These are phyloP conservation scores for Xenosphaeropsis pyriputrescens DNA, from an alignment of 2,329 filamentous ascomycete species.

Conservation along the genomic window DNA sequence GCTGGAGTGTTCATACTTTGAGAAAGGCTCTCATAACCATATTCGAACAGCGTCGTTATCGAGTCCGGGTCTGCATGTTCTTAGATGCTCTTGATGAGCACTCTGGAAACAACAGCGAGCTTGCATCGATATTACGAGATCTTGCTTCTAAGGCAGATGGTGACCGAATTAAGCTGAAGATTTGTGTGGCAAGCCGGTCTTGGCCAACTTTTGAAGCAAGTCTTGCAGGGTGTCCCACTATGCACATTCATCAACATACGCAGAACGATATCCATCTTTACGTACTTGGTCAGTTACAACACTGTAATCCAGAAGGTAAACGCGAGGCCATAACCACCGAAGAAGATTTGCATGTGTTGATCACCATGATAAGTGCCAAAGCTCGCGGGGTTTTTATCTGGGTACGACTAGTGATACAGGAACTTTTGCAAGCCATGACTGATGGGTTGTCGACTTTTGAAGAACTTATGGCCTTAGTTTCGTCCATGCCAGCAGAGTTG, in stretches of 20 bases:
- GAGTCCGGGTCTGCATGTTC: slow-evolving; percentile 1
- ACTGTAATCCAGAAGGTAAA: too few species aligned
- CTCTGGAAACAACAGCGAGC: slow-evolving; percentile 5
- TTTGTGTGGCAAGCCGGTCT: slow-evolving; percentile 12
- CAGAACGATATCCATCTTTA: slow-evolving; percentile 10
- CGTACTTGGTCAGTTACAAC: slow-evolving; percentile 1
- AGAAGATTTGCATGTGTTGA: slow-evolving; percentile 1
- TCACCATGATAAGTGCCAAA: slow-evolving; percentile 3
- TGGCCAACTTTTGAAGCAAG: slow-evolving; percentile 12
- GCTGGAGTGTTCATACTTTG: too few species aligned
- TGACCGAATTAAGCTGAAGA: slow-evolving; percentile 5
- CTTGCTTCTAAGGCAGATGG: not conserved
- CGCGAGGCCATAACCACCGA: too few species aligned
- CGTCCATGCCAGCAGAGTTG: slow-evolving; percentile 7
- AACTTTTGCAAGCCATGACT: slow-evolving; percentile 4
- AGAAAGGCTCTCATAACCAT: too few species aligned
- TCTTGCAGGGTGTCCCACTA: slow-evolving; percentile 4
- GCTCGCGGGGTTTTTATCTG: slow-evolving; percentile 12
- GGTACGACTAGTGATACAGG: slow-evolving; percentile 8
- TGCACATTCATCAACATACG: slow-evolving; percentile 12
- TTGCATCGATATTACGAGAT: slow-evolving; percentile 1
- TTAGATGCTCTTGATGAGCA: slow-evolving; percentile 6
- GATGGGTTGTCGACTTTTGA: slow-evolving; percentile 5
- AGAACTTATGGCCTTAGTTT: not conserved
- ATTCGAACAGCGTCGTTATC: not conserved